Conservation (phyloP, 2,329 filamentous ascomycete genomes). For the Falciphora oryzae region DNA sequence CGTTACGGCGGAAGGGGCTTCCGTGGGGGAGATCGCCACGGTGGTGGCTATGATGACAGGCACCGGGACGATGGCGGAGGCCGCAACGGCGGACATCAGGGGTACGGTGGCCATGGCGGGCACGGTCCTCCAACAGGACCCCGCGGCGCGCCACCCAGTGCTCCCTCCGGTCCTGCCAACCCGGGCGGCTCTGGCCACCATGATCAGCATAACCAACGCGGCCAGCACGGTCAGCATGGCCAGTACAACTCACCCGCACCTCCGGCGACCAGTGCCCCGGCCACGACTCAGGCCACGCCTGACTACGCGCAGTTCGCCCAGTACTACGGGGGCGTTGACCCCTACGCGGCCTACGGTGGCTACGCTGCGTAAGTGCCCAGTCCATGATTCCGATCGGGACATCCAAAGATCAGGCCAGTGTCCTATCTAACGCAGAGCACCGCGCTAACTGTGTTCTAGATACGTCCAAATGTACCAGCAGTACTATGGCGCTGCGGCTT, state of each 20-base stretch:
- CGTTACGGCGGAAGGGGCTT: not conserved
- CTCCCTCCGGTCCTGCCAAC: conserved; percentile 5
- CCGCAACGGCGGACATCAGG: not conserved
- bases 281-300: not conserved
- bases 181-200: not conserved
- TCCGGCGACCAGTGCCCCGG: not conserved
- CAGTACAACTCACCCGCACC: not conserved
- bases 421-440: not conserved
- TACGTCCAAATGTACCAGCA: conserved; percentile 10
- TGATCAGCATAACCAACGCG: not conserved
- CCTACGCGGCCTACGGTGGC: conserved; percentile 10
- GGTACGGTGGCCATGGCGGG: conserved; percentile 5
- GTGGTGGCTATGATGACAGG: not conserved
- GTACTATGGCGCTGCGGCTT: conserved; percentile 4
- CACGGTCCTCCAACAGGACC: conserved; percentile 1
- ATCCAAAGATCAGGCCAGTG: not conserved
- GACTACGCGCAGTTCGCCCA: conserved; percentile 9
- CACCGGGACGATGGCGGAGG: conserved; percentile 1
- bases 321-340: conserved; percentile 5
- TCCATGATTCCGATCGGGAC: not conserved
- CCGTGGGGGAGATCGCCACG: conserved; percentile 6
- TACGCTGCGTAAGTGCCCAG: conserved; percentile 8
- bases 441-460: not conserved
- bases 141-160: not conserved
- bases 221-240: not conserved